A percentile compares a stretch with the other conserved stretches of the same genome.
These are phyloP conservation scores for Closterium sp. DNA, from an alignment of 139 green algal genomes.

Conservation along the genomic window DNA sequence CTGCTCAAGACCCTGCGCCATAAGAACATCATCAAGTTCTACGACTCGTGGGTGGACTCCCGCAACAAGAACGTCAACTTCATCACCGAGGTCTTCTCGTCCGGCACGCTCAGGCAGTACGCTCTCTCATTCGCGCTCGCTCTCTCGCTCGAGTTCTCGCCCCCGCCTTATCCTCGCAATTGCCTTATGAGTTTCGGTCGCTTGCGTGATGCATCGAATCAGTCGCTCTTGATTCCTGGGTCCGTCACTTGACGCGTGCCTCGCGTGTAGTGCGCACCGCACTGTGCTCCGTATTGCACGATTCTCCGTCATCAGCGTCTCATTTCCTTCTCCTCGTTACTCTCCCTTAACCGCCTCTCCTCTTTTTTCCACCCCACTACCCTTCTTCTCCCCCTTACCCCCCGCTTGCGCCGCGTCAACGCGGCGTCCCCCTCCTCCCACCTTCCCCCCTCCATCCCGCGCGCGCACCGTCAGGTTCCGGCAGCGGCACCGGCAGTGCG, in stretches of 20 bases:
- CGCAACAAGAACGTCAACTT: slow-evolving; percentile 92
- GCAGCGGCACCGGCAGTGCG: slow-evolving; percentile 86
- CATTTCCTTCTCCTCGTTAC: background rate
- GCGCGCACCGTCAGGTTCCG: slow-evolving; percentile 68
- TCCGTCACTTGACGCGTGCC: too few relatives aligned
- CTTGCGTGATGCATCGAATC: too few relatives aligned
- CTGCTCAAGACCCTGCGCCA: slow-evolving; percentile 96
- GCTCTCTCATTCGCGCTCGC: background rate
- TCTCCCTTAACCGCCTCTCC: background rate
- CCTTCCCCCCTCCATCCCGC: background rate
- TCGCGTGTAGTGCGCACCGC: too few relatives aligned
- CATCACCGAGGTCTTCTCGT: slow-evolving; percentile 99
- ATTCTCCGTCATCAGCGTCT: background rate
- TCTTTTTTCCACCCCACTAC: background rate
- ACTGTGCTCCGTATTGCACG: too few relatives aligned
- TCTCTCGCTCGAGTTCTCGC: background rate
- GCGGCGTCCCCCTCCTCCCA: too few relatives aligned
- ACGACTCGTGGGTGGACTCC: slow-evolving; percentile 90
- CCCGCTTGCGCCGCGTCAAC: background rate
- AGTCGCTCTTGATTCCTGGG: too few relatives aligned
- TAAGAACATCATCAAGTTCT: slow-evolving; percentile 99
- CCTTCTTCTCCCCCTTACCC: background rate
- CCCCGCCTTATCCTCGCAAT: too few relatives aligned
- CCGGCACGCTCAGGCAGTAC: slow-evolving; percentile 89
- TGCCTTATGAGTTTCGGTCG: background rate